Evolutionary conservation across 805 yeast genomes (phyloP), one percentile per base, ranked within the genome.

Genomic region (Kazachstania africana): DNA sequence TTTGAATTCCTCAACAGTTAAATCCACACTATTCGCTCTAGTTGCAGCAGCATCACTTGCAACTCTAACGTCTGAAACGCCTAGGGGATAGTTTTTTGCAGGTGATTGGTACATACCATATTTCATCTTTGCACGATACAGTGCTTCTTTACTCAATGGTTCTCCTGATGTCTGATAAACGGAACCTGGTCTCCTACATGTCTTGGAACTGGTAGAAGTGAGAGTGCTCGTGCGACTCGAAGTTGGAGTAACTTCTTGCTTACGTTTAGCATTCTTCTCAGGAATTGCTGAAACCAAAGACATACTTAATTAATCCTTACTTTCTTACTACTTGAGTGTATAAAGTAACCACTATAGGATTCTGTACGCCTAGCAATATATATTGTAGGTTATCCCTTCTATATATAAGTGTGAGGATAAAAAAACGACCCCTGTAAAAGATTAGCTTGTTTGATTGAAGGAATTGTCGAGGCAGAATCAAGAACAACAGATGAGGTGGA

Each of bases 1-100:
- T 52, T 72, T 76, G 52, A 78, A 79, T 10, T 83, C 44, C 38
- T 68, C 70, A 24, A 78, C 70, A 2, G 74, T 65, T 27, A 75
- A 62, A 51, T 75, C 80, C 2, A 79, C 58, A 9, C 75, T 69
- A 5, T 81, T 70, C 2, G 91, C 93, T 38, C 78, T 61, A 33
- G 26, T 22, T 1, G 93, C 93, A 29, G 93, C 88, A 4, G 80
- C 71, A 50, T 78, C 85, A 9, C 83, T 70, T 19, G 85, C 83
- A 16, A 35, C 33, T 12, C 53, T 47, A 24, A 70, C 65, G 37
- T 75, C 67, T 37, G 71, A 65, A 22, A 78, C 82, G 17, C 88
- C 87, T 5, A 78, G 59, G 6, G 73, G 59, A 9, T 66, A 57
- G 3, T 15, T 67, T 9, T 41, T 38, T 38, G 83, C 71, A 18